Conservation (phyloP, 352 stramenopile species). For the Globisporangium perplexum region DNA sequence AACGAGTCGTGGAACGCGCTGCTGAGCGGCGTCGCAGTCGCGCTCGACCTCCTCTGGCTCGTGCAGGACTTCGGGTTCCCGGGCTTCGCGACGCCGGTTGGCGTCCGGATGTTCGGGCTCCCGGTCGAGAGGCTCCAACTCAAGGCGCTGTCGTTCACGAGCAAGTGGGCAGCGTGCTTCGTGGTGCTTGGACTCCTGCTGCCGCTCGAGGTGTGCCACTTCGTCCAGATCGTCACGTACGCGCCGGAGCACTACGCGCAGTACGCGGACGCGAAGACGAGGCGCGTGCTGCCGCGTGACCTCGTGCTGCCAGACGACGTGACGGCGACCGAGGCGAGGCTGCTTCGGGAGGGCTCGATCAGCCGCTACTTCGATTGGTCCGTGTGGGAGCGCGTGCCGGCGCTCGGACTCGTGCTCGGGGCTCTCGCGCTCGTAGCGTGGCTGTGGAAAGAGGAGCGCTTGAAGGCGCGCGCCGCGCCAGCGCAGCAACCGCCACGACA, state of each 20-base stretch:
- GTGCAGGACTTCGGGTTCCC: conserved; percentile 50
- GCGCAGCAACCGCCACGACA: conserved; percentile 4
- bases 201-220: conserved; percentile 42
- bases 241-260: conserved; percentile 27
- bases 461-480: conserved; percentile 21
- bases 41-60: conserved; percentile 44
- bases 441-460: conserved; percentile 32
- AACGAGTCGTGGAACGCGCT: conserved; percentile 37
- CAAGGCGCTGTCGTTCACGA: conserved; percentile 18
- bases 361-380: conserved; percentile 45
- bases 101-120: conserved; percentile 35
- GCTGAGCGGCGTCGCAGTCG: conserved; percentile 25
- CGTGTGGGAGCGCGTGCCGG: conserved; percentile 34
- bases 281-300: conserved; percentile 17
- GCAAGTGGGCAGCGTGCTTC: conserved; percentile 43
- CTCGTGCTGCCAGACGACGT: conserved; percentile 8
- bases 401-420: conserved; percentile 24
- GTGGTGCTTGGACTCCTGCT: conserved; percentile 41
- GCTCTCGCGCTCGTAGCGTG: conserved; percentile 16
- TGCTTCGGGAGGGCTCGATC: conserved; percentile 37
- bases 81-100: conserved; percentile 28
- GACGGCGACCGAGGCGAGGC: conserved; percentile 4
- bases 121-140: conserved; percentile 15
- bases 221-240: conserved; percentile 40
- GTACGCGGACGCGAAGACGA: conserved; percentile 17